Evolutionary conservation across 2,329 filamentous ascomycete genomes (phyloP), one percentile per base, ranked within the genome.

Genomic region (Chalaropsis ovoidea): DNA sequence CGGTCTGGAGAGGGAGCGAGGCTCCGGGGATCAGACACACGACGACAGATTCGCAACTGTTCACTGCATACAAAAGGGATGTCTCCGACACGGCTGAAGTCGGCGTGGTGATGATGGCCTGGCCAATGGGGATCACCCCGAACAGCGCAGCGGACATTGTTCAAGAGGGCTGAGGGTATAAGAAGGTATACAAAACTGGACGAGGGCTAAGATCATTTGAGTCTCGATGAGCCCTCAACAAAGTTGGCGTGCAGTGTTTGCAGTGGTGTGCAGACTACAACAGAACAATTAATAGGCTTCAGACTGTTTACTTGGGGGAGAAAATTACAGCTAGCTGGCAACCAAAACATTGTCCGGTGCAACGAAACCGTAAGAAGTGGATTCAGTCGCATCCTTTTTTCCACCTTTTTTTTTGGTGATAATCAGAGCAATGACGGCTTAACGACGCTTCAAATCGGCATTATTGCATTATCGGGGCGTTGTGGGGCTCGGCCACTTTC

Each of bases 21-120:
- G 87, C 80, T 54, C 87, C 88, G 0, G 94, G 95, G 0, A 96
- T 83, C 43, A 96, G 80, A 77, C 97, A 95, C 66, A 97, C 86
- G 71, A 91, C 88, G 65, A 97, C 82, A 41, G 61, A 64, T 74
- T 97, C 91, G 17, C 87, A 85, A 70, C 68, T n/a, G 75, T 70
- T 13, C 77, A 74, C 1, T 83, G 76, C 62, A 76, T 75, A 75
- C 82, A 86, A 66, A 85, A 84, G 80, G n/a, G 80, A 82, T 1
- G 79, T 81, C 62, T 77, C 76, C 0, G 80, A 78, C 0, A 80
- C 83, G 1, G 77, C 74, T n/a, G 79, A 79, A 39, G 80, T 77
- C 0, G 84, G 83, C 0, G 75, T 72, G 1, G 79, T 82, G 67
- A 86, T 77, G 63, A 85, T 77, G 1, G 82, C 80, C 68, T 81